A percentile compares a stretch with the other conserved stretches of the same genome.
Evolutionary conservation across 805 yeast species (phyloP).

Genomic region (Lachancea waltii): DNA sequence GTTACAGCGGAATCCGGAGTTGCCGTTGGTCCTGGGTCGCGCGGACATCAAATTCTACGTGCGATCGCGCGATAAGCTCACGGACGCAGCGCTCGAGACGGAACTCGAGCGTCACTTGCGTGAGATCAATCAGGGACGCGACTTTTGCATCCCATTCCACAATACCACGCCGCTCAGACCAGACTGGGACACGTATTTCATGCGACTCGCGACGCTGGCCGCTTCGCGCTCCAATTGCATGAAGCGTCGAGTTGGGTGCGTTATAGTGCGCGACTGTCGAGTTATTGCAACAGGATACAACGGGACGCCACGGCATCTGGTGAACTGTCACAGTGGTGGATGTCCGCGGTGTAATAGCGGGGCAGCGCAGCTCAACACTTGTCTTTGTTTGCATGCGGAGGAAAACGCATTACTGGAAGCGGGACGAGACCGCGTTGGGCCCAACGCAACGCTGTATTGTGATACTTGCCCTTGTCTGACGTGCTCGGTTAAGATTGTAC

Average conservation of each 20-base stretch:
- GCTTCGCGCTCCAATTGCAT: constrained; percentile 91
- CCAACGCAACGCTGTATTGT: constrained; percentile 67
- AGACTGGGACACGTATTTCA: constrained; percentile 93
- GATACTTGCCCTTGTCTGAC: constrained; percentile 97
- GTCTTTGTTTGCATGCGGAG: constrained; percentile 94
- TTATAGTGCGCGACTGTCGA: constrained; percentile 75
- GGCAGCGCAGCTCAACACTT: constrained; percentile 68
- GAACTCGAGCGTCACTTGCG: constrained; percentile 3
- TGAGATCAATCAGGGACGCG: constrained; percentile 17
- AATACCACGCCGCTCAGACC: constrained; percentile 49
- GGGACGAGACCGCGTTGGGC: constrained; percentile 78
- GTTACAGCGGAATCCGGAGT: constrained; percentile 1
- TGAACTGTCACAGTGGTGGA: constrained; percentile 94
- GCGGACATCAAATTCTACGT: constrained; percentile 8
- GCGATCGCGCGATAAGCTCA: constrained; percentile 2
- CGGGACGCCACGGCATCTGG: constrained; percentile 88
- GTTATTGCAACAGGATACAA: constrained; percentile 96
- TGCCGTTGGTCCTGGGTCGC: constrained; percentile 5
- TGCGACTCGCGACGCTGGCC: constrained; percentile 89
- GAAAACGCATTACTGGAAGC: constrained; percentile 94
- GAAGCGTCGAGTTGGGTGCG: constrained; percentile 97
- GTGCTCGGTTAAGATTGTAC: constrained; percentile 92
- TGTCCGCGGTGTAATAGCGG: constrained; percentile 83
- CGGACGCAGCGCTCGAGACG: not conserved
- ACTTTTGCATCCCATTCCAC: constrained; percentile 9